Evolutionary conservation across 108 stramenopile genomes (phyloP), one percentile per base, ranked within the genome.

Genomic region (Skeletonema costatum): DNA sequence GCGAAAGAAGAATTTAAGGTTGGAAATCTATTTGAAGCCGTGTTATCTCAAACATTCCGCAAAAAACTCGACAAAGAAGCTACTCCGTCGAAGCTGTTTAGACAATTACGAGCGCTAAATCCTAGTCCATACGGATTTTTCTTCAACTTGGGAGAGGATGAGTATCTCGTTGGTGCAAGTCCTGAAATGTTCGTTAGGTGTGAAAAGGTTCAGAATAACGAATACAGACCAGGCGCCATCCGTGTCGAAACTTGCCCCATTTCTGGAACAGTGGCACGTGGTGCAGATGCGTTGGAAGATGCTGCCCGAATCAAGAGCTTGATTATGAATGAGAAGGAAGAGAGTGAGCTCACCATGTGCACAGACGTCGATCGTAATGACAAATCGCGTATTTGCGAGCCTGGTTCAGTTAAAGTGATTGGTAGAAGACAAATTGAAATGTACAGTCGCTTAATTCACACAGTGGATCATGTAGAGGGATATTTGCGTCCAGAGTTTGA

Each of bases 121-220:
- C 98, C 98, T 1, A 92, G 97, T n/a, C 98, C 98, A 5, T 98
- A 98, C 72, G 97, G 97, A 64, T 98, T 98, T 80, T 92, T 97
- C 56, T 95, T 98, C 79, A 98, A 98, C 82, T 84, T 98, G 32
- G 91, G 92, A 36, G 91, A 92, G 66, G 89, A 96, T 69, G 98
- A 99, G 86, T 99, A 97, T 73, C 83, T 99, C 56, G 95, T 99
- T 32, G 98, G 98, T 32, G 98, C 98, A 17, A 97, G 96, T 73
- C 98, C 98, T 16, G 98, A 99, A 85, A 99, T 99, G 98, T 99
- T 99, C 85, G 98, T 99, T 12, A 87, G 98, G 41, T 97, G 97
- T 70, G 97, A 98, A 81, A 82, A 88, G 33, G 95, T 92, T 36
- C 73, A 89, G 46, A 87, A 90, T 10, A 93, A 93, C 71, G 93